Base-by-base conservation (phyloP, 2,329 filamentous ascomycete genomes). In the Cryphonectria naterciae region DNA sequence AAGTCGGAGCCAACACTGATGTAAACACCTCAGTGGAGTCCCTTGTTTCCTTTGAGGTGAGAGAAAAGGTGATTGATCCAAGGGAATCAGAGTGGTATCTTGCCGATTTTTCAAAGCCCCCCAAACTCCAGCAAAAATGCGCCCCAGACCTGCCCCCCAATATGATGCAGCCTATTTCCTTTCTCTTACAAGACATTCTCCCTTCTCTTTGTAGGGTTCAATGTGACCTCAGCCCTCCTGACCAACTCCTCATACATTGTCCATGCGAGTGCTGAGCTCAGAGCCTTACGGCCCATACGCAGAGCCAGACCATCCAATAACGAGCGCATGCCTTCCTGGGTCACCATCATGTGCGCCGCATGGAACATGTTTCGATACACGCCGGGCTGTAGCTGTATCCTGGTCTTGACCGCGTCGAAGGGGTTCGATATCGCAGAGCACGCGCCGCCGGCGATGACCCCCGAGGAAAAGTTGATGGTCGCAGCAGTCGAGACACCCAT, bases 201-300 rank as follows among this genome's bases (percentile, higher is more conserved):
- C 2, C 72, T 64, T 69, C 67, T 67, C 71, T 76, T 72, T 8
- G 68, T 68, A 25, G 70, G 70, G 37, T 72, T 73, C 78, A 79
- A 80, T 7, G 79, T 79, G 37, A 75, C 75, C 74, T 85, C 83
- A 28, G 92, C 92, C 75, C 92, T 87, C 72, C 95, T 85, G 73
- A 98, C 92, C 76, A 98, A 81, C 80, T 98, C 95, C 83, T 99
- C 96, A 78, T 99, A 99, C 56, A 98, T 86, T 13, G 95, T 98
- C 96, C 96, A 99, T 10, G 95, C 95, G 75, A 98, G 85, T n/a
- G 96, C 96, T 67, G 92, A 95, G 80, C 95, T 98, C 61, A 98
- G 82, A 6, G 94, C 95, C 81, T 99, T 99, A 75, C 96, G 87
- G 62, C 91, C 92, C 86, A 98, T 97, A 70, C 96, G 88, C 75